phyloP scores from a whole-genome alignment of 1,139 yeast genomes.

The Hansenula lynferdii region DNA sequence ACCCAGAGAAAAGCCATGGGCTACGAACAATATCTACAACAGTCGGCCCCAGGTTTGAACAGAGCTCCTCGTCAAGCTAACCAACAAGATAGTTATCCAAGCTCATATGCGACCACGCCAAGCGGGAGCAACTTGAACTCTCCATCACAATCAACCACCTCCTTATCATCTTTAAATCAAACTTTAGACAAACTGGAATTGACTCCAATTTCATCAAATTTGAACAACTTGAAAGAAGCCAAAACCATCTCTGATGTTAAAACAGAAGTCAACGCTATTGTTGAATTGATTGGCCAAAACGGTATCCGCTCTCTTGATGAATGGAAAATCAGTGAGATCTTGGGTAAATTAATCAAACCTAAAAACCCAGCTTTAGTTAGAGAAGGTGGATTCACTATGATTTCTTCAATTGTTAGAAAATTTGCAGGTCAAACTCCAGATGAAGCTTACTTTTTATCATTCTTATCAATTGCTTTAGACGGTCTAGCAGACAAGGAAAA shows the following conservation, averaged over 20 bases:
- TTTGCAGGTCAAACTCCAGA: constrained; percentile 66
- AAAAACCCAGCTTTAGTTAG: constrained; percentile 71
- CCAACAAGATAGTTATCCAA: constrained; percentile 7
- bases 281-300: constrained; percentile 40
- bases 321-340: constrained; percentile 61
- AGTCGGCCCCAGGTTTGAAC: constrained; percentile 10
- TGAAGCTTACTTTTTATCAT: constrained; percentile 67
- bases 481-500: constrained; percentile 80
- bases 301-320: constrained; percentile 49
- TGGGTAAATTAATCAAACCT: constrained; percentile 63
- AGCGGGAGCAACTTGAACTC: constrained; percentile 18
- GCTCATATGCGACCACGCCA: constrained; percentile 22
- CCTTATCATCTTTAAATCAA: constrained; percentile 65
- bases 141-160: constrained; percentile 42
- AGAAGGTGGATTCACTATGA: constrained; percentile 66
- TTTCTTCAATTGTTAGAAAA: constrained; percentile 63
- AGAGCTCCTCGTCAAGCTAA: constrained; percentile 9
- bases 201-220: constrained; percentile 63
- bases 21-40: constrained; percentile 19
- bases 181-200: constrained; percentile 63
- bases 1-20: constrained; percentile 20
- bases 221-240: constrained; percentile 53
- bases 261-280: constrained; percentile 53
- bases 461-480: constrained; percentile 55
- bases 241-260: constrained; percentile 61